Base-by-base conservation (phyloP, 2,329 filamentous ascomycete genomes). In the Penicillium sumatraense region DNA sequence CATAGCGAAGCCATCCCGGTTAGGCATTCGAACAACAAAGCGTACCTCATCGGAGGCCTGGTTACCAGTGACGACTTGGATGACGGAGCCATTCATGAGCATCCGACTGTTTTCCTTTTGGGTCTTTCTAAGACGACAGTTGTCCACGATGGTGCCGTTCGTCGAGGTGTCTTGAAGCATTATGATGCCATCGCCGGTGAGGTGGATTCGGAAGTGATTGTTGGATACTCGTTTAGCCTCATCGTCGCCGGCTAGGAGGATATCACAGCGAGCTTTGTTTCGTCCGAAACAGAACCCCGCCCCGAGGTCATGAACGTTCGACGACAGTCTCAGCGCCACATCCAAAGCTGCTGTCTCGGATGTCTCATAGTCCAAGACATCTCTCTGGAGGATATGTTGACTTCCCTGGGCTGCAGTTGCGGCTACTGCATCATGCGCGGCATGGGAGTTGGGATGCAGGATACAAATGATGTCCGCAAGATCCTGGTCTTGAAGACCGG, bases 81-180 rank as follows among this genome's bases (percentile, higher is more conserved):
- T 89, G 59, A 89, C 85, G 1, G 87, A 87, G 21, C 90, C 90
- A 47, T 86, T 87, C 41, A 80, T 84, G 35, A 96, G 81, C 74
- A 90, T 91, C 58, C 89, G 80, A 20, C 79, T 82, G 18, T 82
- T 78, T 31, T 72, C 75, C 53, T 70, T 76, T 55, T 65, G 72
- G 59, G 63, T 71, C 44, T 82, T 86, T 53, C 81, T 81, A 14
- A 99, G 80, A 31, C 91, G 78, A 16, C 80, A 78, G 21, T 85
- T 82, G 73, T 98, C 93, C 53, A 98, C 91, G 56, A 91, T 81
- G 3, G 95, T 98, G 24, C 95, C 95, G 68, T 98, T 99, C n/a
- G 92, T 97, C 0, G 95, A 98, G 70, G 87, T 84, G 69, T 99
- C 95, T 72, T 96, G 88, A 11, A 98, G 79, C 91, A 99, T 96